A percentile compares a stretch with the other conserved stretches of the same genome.
These are phyloP conservation scores for Penicillium sp. DNA, from an alignment of 2,329 filamentous ascomycete species.

Conservation along the genomic window DNA sequence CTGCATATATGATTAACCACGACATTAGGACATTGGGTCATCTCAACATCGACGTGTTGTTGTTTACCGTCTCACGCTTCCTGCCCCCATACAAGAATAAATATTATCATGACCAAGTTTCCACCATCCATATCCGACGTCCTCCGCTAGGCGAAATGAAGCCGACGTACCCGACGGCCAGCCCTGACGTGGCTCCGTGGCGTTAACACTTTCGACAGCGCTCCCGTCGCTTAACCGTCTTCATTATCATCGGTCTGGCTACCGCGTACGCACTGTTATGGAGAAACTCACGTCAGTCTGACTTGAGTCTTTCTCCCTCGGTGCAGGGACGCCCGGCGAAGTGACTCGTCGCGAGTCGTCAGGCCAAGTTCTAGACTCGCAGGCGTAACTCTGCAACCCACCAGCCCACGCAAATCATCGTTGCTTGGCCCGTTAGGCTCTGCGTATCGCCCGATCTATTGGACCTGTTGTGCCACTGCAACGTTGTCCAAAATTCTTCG, in stretches of 20 bases:
- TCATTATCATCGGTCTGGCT: no score
- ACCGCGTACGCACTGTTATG: neutral
- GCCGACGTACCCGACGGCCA: slow-evolving; percentile 4
- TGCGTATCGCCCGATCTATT: neutral
- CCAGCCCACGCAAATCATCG: neutral
- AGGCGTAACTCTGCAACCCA: neutral
- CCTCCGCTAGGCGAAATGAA: slow-evolving; percentile 3
- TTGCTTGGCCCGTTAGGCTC: neutral
- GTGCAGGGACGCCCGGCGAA: neutral
- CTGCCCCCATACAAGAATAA: neutral
- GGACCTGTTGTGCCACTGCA: neutral
- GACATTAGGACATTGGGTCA: neutral
- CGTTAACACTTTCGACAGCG: neutral
- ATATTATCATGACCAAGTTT: neutral
- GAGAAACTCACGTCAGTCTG: neutral
- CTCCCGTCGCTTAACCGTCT: neutral
- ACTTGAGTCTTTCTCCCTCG: neutral
- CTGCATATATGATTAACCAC: neutral
- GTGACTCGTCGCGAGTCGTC: neutral
- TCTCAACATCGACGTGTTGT: neutral
- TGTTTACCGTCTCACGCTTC: no score
- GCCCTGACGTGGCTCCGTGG: slow-evolving; percentile 4
- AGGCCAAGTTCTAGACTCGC: neutral
- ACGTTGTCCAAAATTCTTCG: neutral
- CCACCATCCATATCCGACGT: neutral